These are phyloP conservation scores for Arthromyces matolae DNA, from an alignment of 768 basidiomycete species.

Conservation along the genomic window DNA sequence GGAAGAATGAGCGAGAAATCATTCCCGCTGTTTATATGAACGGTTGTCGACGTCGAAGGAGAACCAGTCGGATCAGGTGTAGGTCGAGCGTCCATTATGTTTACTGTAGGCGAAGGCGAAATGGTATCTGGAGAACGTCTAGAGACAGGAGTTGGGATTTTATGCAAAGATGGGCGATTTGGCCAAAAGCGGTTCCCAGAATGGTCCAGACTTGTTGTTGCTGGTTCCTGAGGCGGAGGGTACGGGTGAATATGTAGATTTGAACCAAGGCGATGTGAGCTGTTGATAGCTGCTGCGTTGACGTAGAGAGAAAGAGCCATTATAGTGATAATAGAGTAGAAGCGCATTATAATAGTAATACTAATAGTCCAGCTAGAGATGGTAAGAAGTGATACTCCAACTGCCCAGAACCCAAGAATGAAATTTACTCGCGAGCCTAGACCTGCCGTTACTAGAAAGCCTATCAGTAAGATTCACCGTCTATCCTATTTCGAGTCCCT, in stretches of 20 bases:
- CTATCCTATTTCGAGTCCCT: too few species aligned
- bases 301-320: neutral
- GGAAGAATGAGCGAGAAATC: slow-evolving; percentile 20
- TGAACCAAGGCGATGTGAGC: neutral
- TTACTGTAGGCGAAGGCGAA: neutral
- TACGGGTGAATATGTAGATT: neutral
- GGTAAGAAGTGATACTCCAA: neutral
- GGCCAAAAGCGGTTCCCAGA: slow-evolving; percentile 3
- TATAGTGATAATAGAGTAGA: neutral
- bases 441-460: too few species aligned
- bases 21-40: slow-evolving; percentile 14
- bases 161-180: neutral
- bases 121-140: slow-evolving; percentile 1
- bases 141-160: neutral
- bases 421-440: neutral
- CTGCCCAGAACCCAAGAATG: neutral
- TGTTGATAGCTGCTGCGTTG: slow-evolving; percentile 10
- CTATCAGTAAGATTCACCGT: too few species aligned
- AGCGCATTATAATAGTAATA: neutral
- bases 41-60: slow-evolving; percentile 17
- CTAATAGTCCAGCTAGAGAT: too few species aligned
- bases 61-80: slow-evolving; percentile 21
- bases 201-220: neutral
- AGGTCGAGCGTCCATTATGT: slow-evolving; percentile 10
- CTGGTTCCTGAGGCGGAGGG: neutral